Evolutionary conservation across 1,284 basidiomycete species (phyloP), one percentile per base, ranked within the genome.

Genomic region (Moniliella sp.): DNA sequence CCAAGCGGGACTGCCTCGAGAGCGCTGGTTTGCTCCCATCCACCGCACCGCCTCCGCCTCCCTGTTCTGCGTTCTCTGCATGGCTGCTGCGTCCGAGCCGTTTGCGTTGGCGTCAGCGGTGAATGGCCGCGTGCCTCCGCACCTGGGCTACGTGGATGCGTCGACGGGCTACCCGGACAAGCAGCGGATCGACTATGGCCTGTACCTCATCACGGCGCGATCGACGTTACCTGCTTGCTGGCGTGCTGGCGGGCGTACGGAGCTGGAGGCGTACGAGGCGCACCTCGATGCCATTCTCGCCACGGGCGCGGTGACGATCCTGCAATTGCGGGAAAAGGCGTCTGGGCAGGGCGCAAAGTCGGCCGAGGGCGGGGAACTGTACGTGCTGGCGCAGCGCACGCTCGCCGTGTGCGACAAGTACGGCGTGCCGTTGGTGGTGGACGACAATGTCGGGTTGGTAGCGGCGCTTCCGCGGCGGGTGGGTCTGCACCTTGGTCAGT

Each of bases 401-500:
- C 78, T 84, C 53, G 66, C 55, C 12, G 65, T 93, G 14, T 86
- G 80, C 53, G 70, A 75, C 48, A 70, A 67, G 62, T 79, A 84
- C 66, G 68, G 69, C 30, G 72, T 91, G 13, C 82, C 81, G 0
- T 66, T 94, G 16, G 66, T 94, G 37, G 79, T 94, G 64, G 93
- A 94, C 31, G 55, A 58, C 35, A 54, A 49, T 15, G 33, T 58
- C 9, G 35, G 42, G 19, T 47, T 58, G 2, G 48, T 46, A 10
- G 39, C 47, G 3, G 40, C 43, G 4, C 45, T 58, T 1, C 46
- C 54, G 31, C 59, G 58, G 5, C 75, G 75, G 1, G 72, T 73
- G 30, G 84, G 80, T 4, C 73, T 93, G 7, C 86, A 94, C 52
- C 66, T 94, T 31, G 86, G 86, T 3, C 86, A 94, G 63, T 72